phyloP scores from a whole-genome alignment of 75 land plant species.

The Adiantum capillusveneris region DNA sequence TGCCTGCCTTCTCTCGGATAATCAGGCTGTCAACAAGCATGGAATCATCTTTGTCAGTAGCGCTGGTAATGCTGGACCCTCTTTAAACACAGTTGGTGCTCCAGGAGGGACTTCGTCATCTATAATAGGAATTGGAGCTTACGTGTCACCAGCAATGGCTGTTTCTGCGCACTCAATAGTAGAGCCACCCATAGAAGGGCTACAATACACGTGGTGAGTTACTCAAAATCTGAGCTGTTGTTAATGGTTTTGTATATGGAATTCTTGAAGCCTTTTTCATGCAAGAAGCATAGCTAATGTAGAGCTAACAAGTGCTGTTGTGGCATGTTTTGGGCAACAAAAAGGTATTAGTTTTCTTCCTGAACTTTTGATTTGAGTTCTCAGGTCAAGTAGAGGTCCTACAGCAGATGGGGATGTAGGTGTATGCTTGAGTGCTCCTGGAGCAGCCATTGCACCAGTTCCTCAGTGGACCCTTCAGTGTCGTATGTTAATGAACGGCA shows the following conservation, averaged over 20 bases:
- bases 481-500: conserved; percentile 99
- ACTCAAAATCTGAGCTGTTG: too few relatives aligned
- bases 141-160: conserved; percentile 97
- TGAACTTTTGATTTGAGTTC: too few relatives aligned
- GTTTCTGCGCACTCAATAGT: conserved; percentile 88
- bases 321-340: too few relatives aligned
- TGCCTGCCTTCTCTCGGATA: too few relatives aligned
- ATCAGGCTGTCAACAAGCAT: conserved; percentile 86
- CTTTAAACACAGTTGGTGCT: conserved; percentile 84
- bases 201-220: conserved; percentile 94
- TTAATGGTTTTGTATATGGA: too few relatives aligned
- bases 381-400: conserved; percentile 98
- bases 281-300: too few relatives aligned
- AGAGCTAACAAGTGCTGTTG: too few relatives aligned
- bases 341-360: too few relatives aligned
- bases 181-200: conserved; percentile 73
- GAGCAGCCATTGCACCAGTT: conserved; percentile 98
- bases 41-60: conserved; percentile 85
- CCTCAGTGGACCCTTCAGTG: conserved; percentile 96
- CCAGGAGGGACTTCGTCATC: conserved; percentile 96
- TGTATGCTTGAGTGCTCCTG: conserved; percentile 95
- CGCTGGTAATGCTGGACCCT: conserved; percentile 96
- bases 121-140: conserved; percentile 93
- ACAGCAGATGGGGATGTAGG: conserved; percentile 96
- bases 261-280: neutral